phyloP scores from a whole-genome alignment of 2,329 filamentous ascomycete genomes.

The Volutella citrinella region DNA sequence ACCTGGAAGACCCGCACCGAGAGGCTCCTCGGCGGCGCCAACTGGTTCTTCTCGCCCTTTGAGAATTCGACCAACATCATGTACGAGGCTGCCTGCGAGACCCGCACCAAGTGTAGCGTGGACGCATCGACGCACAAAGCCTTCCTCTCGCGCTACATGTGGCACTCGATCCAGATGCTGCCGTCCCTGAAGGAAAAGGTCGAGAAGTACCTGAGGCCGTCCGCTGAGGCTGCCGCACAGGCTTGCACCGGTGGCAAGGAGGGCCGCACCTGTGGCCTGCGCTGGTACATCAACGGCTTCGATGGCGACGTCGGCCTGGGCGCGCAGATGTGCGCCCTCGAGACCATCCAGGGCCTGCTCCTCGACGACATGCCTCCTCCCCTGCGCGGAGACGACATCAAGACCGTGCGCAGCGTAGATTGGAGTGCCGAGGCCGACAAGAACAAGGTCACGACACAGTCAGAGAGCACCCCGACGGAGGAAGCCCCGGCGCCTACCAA shows the following conservation, averaged over 20 bases:
- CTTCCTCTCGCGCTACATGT: constrained; percentile 64
- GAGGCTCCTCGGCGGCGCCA: constrained; percentile 49
- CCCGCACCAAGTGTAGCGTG: constrained; percentile 50
- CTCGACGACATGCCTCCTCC: constrained; percentile 42
- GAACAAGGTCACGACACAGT: constrained; percentile 12
- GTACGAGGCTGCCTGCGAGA: constrained; percentile 66
- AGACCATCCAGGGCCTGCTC: constrained; percentile 60
- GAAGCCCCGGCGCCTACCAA: constrained; percentile 8
- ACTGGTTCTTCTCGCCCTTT: constrained; percentile 52
- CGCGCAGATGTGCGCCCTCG: constrained; percentile 63
- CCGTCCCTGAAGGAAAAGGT: constrained; percentile 51
- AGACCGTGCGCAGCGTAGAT: constrained; percentile 35
- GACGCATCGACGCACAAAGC: constrained; percentile 70
- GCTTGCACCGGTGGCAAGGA: constrained; percentile 55
- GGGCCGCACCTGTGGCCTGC: constrained; percentile 56
- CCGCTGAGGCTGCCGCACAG: constrained; percentile 53
- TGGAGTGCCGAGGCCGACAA: constrained; percentile 17
- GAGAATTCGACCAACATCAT: constrained; percentile 56
- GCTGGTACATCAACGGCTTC: constrained; percentile 58
- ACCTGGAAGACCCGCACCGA: constrained; percentile 53
- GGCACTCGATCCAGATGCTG: constrained; percentile 53
- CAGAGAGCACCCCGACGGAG: constrained; percentile 1
- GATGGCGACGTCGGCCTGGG: constrained; percentile 56
- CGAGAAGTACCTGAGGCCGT: constrained; percentile 45
- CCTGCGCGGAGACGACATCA: constrained; percentile 45